Percentiles rank a stretch among this genome's conserved stretches.
phyloP scores from a whole-genome alignment of 192 early-diverging fungal genomes.

The Coemansia sp. region DNA sequence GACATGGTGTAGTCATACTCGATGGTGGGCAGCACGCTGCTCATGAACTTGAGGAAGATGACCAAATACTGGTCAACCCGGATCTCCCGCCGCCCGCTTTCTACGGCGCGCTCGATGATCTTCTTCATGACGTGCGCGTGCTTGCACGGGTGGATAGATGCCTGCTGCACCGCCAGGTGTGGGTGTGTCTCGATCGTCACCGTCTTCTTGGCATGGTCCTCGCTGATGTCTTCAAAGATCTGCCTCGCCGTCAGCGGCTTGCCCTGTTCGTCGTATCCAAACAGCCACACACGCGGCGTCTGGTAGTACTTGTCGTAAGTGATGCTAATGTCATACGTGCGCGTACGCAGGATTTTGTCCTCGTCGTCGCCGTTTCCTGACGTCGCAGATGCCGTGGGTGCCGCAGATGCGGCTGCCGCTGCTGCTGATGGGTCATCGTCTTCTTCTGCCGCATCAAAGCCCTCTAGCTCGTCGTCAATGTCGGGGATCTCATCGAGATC shows the following conservation, averaged over 20 bases:
- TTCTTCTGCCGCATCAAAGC: slow-evolving; percentile 66
- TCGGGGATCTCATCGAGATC: slow-evolving; percentile 93
- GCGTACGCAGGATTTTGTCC: slow-evolving; percentile 83
- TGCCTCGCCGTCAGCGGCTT: slow-evolving; percentile 83
- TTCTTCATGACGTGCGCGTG: slow-evolving; percentile 98
- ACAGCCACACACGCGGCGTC: slow-evolving; percentile 96
- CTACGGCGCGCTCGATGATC: slow-evolving; percentile 75
- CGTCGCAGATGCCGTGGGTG: neutral
- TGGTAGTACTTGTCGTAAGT: slow-evolving; percentile 99
- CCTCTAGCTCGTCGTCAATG: slow-evolving; percentile 75
- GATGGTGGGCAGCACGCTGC: slow-evolving; percentile 93
- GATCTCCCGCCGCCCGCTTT: slow-evolving; percentile 65
- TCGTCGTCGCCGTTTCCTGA: slow-evolving; percentile 30
- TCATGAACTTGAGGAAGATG: slow-evolving; percentile 98
- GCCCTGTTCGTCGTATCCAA: slow-evolving; percentile 92
- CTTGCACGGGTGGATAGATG: slow-evolving; percentile 98
- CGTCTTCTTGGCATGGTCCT: slow-evolving; percentile 99
- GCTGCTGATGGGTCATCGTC: slow-evolving; percentile 72
- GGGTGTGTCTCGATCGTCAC: slow-evolving; percentile 98
- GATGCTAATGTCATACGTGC: slow-evolving; percentile 98
- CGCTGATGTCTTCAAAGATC: slow-evolving; percentile 97
- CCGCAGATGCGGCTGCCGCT: slow-evolving; percentile 5
- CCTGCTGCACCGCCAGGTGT: slow-evolving; percentile 83
- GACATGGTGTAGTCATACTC: slow-evolving; percentile 98
- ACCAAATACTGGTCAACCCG: slow-evolving; percentile 96